Conservation (phyloP, 176 grass and related monocot genomes). For the Oryza glaberrima region DNA sequence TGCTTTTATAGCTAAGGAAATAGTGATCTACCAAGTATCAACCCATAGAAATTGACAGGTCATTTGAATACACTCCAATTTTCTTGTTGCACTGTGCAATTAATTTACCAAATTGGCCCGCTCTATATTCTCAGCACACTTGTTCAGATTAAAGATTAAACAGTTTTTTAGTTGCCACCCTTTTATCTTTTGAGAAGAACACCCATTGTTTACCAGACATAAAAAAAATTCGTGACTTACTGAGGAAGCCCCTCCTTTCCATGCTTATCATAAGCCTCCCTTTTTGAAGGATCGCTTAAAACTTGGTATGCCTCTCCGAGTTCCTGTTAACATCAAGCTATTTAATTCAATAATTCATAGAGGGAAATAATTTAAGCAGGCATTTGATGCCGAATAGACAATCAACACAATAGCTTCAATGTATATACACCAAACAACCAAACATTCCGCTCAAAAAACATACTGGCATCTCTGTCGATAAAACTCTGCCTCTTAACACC, state of each 20-base stretch:
- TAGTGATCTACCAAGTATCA: background rate
- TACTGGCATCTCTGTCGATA: background rate
- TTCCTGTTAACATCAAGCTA: conserved; percentile 55
- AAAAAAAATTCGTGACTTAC: conserved; percentile 54
- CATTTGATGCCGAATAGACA: background rate
- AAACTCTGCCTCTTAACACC: background rate
- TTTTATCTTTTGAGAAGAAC: background rate
- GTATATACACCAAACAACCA: background rate
- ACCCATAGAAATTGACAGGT: background rate
- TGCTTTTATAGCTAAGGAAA: conserved; percentile 1
- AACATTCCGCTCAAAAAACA: background rate
- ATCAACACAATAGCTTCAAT: background rate
- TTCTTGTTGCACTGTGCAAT: background rate
- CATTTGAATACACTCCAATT: background rate
- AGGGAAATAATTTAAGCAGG: background rate
- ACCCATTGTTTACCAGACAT: background rate
- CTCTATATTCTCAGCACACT: background rate
- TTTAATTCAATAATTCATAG: background rate
- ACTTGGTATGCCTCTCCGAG: conserved; percentile 98
- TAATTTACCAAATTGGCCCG: background rate
- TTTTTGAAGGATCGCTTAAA: conserved; percentile 84
- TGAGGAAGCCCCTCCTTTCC: conserved; percentile 85
- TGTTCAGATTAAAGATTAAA: conserved; percentile 10
- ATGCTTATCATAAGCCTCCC: conserved; percentile 84
- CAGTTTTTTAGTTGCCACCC: background rate